Conservation (phyloP, 2,329 filamentous ascomycete genomes). For the Ascochyta koolunga region DNA sequence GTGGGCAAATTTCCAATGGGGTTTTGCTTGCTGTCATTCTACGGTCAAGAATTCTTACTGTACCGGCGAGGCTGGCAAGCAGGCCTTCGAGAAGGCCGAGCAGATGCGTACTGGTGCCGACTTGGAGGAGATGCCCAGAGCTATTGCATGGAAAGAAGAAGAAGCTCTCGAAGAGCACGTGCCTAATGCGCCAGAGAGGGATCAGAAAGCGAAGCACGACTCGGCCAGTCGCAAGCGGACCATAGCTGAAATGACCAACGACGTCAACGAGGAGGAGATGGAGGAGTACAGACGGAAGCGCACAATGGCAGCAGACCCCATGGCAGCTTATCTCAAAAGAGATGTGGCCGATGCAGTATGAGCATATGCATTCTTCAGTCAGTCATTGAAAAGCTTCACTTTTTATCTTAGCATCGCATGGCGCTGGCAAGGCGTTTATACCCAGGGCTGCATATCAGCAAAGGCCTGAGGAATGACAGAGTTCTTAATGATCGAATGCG, state of each 20-base stretch:
- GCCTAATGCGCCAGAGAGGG: conserved; percentile 51
- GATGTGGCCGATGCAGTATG: conserved; percentile 71
- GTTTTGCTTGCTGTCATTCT: conserved; percentile 93
- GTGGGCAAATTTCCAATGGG: conserved; percentile 97
- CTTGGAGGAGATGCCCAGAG: conserved; percentile 51
- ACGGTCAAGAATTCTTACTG: conserved; percentile 97
- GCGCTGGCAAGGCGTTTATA: conserved; percentile 35
- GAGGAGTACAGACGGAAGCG: conserved; percentile 83
- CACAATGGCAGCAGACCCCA: conserved; percentile 78
- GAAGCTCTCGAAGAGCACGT: conserved; percentile 49
- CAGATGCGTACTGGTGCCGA: conserved; percentile 58
- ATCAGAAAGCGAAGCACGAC: conserved; percentile 51
- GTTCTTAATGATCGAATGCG: conserved; percentile 41
- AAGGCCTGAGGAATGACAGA: conserved; percentile 40
- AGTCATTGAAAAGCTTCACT: conserved; percentile 23
- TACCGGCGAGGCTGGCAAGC: conserved; percentile 86
- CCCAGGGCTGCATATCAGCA: conserved; percentile 27
- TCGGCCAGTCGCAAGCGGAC: conserved; percentile 70
- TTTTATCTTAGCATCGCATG: conserved; percentile 42
- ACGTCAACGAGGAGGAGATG: conserved; percentile 81
- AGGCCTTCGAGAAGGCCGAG: conserved; percentile 79
- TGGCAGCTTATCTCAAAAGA: conserved; percentile 76
- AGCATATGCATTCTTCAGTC: conserved; percentile 17
- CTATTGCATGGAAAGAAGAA: conserved; percentile 52
- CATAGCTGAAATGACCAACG: conserved; percentile 77